phyloP scores from a whole-genome alignment of 495 filamentous ascomycete species.

The Talaromyces stipitatus region DNA sequence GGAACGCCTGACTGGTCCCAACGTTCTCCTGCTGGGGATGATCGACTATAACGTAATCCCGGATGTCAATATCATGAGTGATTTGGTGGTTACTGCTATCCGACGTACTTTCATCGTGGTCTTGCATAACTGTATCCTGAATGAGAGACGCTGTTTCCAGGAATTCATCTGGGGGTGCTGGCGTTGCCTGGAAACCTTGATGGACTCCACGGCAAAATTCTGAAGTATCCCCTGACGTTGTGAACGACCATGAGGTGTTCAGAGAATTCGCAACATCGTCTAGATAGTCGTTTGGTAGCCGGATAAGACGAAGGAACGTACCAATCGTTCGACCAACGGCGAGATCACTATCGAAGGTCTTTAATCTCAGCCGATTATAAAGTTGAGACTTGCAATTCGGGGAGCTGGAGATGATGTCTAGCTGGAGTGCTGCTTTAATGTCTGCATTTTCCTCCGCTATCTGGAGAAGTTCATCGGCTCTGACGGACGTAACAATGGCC shows the following conservation, averaged over 20 bases:
- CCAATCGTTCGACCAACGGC: background rate
- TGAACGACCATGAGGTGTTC: constrained; percentile 14
- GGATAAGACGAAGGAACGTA: constrained; percentile 9
- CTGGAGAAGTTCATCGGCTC: constrained; percentile 12
- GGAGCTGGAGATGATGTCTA: constrained; percentile 8
- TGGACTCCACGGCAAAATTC: background rate
- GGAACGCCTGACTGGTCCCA: no score
- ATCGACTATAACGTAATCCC: background rate
- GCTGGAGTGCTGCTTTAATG: constrained; percentile 20
- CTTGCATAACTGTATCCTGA: background rate
- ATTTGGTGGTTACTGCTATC: background rate
- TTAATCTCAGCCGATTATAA: background rate
- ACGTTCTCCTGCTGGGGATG: background rate
- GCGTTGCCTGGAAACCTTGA: background rate
- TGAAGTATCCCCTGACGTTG: background rate
- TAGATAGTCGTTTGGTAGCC: constrained; percentile 4
- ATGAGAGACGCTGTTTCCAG: background rate
- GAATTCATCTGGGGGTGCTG: background rate
- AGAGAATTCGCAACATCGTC: constrained; percentile 7
- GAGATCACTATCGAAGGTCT: constrained; percentile 7
- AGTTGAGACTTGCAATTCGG: constrained; percentile 1
- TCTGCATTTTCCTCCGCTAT: constrained; percentile 11
- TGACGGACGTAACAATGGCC: constrained; percentile 23
- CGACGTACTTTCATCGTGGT: background rate
- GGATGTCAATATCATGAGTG: background rate